Percentiles rank a stretch among this genome's conserved stretches.
Evolutionary conservation across 2,329 filamentous ascomycete species (phyloP).

Genomic region (Fusarium sarcochroum): DNA sequence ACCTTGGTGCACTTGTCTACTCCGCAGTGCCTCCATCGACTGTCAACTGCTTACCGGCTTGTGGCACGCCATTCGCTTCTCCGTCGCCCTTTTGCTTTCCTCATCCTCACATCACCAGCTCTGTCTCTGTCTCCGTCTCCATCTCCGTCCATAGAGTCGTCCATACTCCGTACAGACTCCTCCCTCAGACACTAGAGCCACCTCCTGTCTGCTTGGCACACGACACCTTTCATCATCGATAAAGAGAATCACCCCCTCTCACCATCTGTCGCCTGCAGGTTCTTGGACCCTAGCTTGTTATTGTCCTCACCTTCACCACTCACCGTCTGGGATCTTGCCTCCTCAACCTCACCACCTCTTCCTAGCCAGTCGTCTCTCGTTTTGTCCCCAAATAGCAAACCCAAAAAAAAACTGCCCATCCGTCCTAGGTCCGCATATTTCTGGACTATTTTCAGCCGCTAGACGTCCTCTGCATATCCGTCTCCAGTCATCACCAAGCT

Average conservation of each 20-base stretch:
- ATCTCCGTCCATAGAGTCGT: slow-evolving; percentile 21
- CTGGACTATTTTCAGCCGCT: slow-evolving; percentile 42
- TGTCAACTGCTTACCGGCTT: slow-evolving; percentile 23
- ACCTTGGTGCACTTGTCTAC: not conserved
- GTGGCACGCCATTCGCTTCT: slow-evolving; percentile 28
- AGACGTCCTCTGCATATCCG: slow-evolving; percentile 44
- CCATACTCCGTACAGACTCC: slow-evolving; percentile 12
- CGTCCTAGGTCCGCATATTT: slow-evolving; percentile 40
- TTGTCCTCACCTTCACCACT: slow-evolving; percentile 41
- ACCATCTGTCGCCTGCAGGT: slow-evolving; percentile 40
- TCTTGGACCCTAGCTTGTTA: slow-evolving; percentile 36
- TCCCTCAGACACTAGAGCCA: slow-evolving; percentile 43
- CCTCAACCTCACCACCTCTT: slow-evolving; percentile 38
- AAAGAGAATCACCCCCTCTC: slow-evolving; percentile 46
- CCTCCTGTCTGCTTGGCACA: slow-evolving; percentile 43
- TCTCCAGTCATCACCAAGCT: slow-evolving; percentile 34
- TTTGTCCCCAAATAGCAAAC: slow-evolving; percentile 38
- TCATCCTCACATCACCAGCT: slow-evolving; percentile 36
- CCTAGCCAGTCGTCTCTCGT: slow-evolving; percentile 45
- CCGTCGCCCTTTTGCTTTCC: slow-evolving; percentile 23
- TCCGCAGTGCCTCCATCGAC: slow-evolving; percentile 34
- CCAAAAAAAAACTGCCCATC: slow-evolving; percentile 42
- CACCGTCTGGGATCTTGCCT: slow-evolving; percentile 38
- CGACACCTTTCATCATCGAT: slow-evolving; percentile 49
- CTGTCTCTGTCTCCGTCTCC: slow-evolving; percentile 23